Evolutionary conservation across 2,329 filamentous ascomycete species (phyloP), one percentile per base, ranked within the genome.

Genomic region (Knufia fluminis): DNA sequence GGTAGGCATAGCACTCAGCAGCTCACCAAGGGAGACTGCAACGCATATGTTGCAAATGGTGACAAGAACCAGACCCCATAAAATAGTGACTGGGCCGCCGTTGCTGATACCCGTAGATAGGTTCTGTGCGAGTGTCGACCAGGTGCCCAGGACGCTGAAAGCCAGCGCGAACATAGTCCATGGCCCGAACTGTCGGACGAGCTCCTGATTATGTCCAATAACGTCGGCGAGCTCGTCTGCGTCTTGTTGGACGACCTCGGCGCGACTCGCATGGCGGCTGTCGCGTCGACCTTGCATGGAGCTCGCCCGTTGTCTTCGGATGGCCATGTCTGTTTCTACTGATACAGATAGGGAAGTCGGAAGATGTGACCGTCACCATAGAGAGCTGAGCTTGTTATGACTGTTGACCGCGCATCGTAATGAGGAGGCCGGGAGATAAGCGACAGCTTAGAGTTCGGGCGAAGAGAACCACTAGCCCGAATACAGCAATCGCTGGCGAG

Each of bases 1-100:
- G 0, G 77, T 80, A 3, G 78, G 78, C 76, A 80, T 79, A 54
- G 70, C 72, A 54, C 74, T 78, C 58, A 70, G 72, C 39, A 79
- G 65, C 61, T 80, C 77, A 41, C 75, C 77, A 35, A 79, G 65
- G 2, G 75, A 78, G 2, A 76, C 54, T 10, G 74, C 76, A 35
- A 79, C 74, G 50, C 74, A 77, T 1, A 76, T 45, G 49, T 76
- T 77, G 58, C 75, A 78, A 26, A 63, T 53, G 4, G 73, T 72
- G 50, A 78, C 75, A n/a, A 78, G 66, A 3, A 68, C 62, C 4
- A 79, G 63, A 1, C 76, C 75, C 76, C 76, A 79, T 49, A 79
- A 69, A 31, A 79, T 76, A 31, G 69, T 69, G 10, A 78, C 65
- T 0, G 76, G 71, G 0, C 75, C 76, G 36, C 76, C 76, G 50